Base-by-base conservation (phyloP, 306 rosid species). In the Senna siamea region DNA sequence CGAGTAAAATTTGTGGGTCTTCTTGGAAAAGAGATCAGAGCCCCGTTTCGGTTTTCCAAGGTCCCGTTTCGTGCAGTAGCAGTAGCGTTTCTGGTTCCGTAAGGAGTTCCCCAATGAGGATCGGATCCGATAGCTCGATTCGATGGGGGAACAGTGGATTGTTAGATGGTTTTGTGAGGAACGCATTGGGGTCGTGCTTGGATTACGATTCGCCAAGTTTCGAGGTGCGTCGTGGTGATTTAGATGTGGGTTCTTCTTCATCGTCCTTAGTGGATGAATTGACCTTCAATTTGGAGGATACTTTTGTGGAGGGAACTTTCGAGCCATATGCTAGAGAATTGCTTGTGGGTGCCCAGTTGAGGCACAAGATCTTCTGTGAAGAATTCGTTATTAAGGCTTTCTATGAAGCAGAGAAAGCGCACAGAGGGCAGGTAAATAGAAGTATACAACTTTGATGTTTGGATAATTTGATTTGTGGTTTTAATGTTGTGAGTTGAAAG, bases 391-490 rank as follows among this genome's bases (percentile, higher is more conserved):
- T 95, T 18, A 95, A 92, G 87, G 99, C 99, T 30, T 95, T 95
- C 73, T 87, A 79, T 30, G 90, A 95, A 83, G 99, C 98, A 5
- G 99, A 95, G 88, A 95, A 92, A 76, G 99, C 97, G 0, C 99
- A 95, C 71, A 82, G 92, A 80, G 99, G 99, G 74, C 99, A 95
- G 96, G 99, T 92, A 80, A 76, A 55, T 35, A 56, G 19, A 65
- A 23, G 46, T 66, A 40, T 20, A 50, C 9, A 53, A 52, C 37
- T 66, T 63, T 17, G 48, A 18, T 50, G 8, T 38, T 34, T 22
- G 43, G n/a, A 23, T 7, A 40, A 38, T 46, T 19, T 63, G 50
- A 14, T 59, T 77, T 60, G 64, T 15, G 71, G 7, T 61, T 70
- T 53, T 64, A 38, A 70, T 55, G 52, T 26, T 55, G 22, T 57